Evolutionary conservation across 129 eudicot species (phyloP), one percentile per base, ranked within the genome.

Genomic region (Cynara cardunculus): DNA sequence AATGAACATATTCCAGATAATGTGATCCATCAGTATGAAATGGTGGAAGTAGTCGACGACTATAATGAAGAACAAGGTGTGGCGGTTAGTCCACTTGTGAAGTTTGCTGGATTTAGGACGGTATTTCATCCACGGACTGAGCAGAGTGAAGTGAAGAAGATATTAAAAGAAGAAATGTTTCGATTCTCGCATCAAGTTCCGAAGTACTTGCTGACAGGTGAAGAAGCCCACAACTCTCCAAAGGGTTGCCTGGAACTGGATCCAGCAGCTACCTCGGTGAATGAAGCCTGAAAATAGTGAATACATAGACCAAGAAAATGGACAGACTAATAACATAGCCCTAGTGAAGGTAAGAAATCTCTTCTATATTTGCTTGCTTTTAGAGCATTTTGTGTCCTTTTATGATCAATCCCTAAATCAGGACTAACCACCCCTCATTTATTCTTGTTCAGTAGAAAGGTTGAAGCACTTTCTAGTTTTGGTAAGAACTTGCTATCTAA

Each of bases 171-270:
- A 75, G 94, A 94, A 78, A 91, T 93, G 94, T 87, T 91, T 72
- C 87, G 90, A 21, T 91, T 94, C 35, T 94, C 98, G 18, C 98
- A 94, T 69, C 89, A 87, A 87, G 91, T 94, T 25, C 98, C 98
- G 7, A 61, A 75, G 65, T 84, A 84, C 81, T 30, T 84, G 79
- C 94, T 94, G 61, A 89, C 94, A 8, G 98, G 93, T 26, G 41
- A 78, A 49, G 93, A 94, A 86, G 91, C 81, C 19, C 73, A 34
- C 37, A 88, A 91, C 85, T 86, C 91, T 82, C 93, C 91, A 2
- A 89, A 94, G 78, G 95, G 89, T 71, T 89, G 80, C 86, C 79
- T 76, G 53, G 98, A 94, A 82, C 86, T 94, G 73, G 98, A 94
- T 78, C 97, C 98, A 22, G 98, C 98, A 75, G 93, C 98, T 1